Evolutionary conservation across 2,329 filamentous ascomycete species (phyloP), one percentile per base, ranked within the genome.

Genomic region (Fusarium sp.): DNA sequence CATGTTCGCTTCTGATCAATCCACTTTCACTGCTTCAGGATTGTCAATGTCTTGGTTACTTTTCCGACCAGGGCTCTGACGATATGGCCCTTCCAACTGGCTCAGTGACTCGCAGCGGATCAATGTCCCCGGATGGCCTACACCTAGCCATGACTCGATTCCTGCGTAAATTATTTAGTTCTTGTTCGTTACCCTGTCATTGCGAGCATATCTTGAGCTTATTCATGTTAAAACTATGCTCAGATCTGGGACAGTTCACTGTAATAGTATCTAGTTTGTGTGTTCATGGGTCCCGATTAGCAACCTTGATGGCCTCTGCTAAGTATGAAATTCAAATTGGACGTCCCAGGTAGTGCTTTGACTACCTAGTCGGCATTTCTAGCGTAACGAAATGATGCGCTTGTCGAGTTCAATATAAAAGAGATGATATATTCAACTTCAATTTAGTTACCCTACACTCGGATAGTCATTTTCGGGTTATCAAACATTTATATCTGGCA

Each of bases 81-180:
- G 39, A 63, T 45, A 58, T 39, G 35, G 50, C 39, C 29, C 14
- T 31, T 46, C 37, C 31, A 57, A 25, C 36, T 58, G 37, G 53
- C 20, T 42, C 57, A 27, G 17, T 51, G 40, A 49, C 54, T 58
- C 47, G 52, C 59, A 63, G 59, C 52, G 25, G 60, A 58, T 35
- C 40, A 29, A 29, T 13, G 21, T 27, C 40, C 29, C 43, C 23
- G 21, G 40, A 5, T 58, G n/a, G 18, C 18, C 27, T 52, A 18
- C 25, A 5, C 51, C 43, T 27, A 37, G 25, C 18, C 45, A 29
- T 25, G 20, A 15, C 40, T 51, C 36, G 14, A 25, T 58, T 51
- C 23, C 35, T 63, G 25, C n/a, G n/a, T 50, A 37, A 23, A 17
- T 33, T 14, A 3, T 5, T 29, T 7, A 3, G 7, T 23, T 14